Base-by-base conservation (phyloP, 495 filamentous ascomycete species). In the Friedmanniomyces endolithicus region DNA sequence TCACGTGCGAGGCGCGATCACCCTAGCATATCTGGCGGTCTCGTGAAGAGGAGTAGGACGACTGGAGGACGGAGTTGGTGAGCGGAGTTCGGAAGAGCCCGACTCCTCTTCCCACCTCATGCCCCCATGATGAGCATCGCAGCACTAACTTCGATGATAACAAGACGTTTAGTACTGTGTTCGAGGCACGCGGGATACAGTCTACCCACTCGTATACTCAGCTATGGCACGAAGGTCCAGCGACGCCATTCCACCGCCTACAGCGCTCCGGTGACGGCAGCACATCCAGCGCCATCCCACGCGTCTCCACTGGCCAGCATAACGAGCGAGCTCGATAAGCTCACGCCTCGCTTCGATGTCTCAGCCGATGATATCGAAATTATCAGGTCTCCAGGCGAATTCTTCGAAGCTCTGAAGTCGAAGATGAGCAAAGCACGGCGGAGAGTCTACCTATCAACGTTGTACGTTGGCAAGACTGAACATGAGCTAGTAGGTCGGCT, bases 391-490 rank as follows among this genome's bases (percentile, higher is more conserved):
- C 94, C 92, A 4, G 68, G 72, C 22, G 84, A 86, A 53, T 99
- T 99, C 69, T 97, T 95, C 63, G 79, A 83, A 43, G 85, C 83
- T 6, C 71, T 99, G 49, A 95, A 95, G 79, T 65, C 72, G 54
- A 94, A 88, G 72, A 96, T 99, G 61, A 76, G 75, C 34, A 78
- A 77, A 56, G 92, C 92, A 2, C 78, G 85, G 62, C 70, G 72
- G 46, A 78, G 87, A 57, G 83, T 99, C 63, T 99, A 89, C 67
- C 73, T 99, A 48, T 94, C 88, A 19, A 97, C 92, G 0, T 73
- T 99, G 29, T 99, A 99, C 64, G 89, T 99, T 63, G 92, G 92
- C 58, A 94, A 90, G 70, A 83, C 86, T 1, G 92, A 99, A 70
- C 75, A 87, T 71, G 94, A 96, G 55, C 72, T 99, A 64, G 83